Percentiles rank a stretch among this genome's conserved stretches.
These are phyloP conservation scores for Aethionema arabicum DNA, from an alignment of 345 rosid species.

Conservation along the genomic window DNA sequence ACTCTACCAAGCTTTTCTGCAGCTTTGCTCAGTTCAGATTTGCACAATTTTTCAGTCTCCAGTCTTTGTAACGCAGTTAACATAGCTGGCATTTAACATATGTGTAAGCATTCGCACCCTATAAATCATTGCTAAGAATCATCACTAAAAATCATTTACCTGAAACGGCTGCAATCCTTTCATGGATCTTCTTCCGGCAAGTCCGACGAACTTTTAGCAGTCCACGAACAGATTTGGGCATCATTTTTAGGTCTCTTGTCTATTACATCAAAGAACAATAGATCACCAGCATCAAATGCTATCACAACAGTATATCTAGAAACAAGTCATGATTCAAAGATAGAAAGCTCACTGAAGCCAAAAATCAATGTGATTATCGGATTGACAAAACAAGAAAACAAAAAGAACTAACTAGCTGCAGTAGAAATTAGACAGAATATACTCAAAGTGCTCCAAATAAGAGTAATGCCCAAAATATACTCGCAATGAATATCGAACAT, in stretches of 20 bases:
- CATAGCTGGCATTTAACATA: slow-evolving; percentile 55
- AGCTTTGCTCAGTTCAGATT: slow-evolving; percentile 45
- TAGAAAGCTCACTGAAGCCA: background rate
- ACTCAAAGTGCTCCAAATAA: too few relatives aligned
- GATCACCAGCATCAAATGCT: slow-evolving; percentile 5
- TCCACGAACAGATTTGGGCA: slow-evolving; percentile 61
- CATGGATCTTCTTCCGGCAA: slow-evolving; percentile 78
- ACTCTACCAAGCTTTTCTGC: slow-evolving; percentile 62
- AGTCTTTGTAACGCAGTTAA: slow-evolving; percentile 48
- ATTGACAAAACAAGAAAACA: background rate
- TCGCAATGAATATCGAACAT: background rate
- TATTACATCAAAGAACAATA: slow-evolving; percentile 24
- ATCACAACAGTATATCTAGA: background rate
- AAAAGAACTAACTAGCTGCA: background rate
- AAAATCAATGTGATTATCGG: background rate
- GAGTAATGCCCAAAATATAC: too few relatives aligned
- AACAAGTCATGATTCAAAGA: slow-evolving; percentile 1
- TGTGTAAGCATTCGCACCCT: slow-evolving; percentile 20
- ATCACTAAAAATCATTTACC: slow-evolving; percentile 40
- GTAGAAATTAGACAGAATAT: background rate
- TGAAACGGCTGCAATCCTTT: slow-evolving; percentile 72
- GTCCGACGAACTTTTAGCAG: slow-evolving; percentile 60
- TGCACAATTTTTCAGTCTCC: slow-evolving; percentile 38
- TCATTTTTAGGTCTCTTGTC: slow-evolving; percentile 75
- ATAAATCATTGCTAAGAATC: background rate